phyloP scores from a whole-genome alignment of 257 asterid species.

The Solanum chiquidenum region DNA sequence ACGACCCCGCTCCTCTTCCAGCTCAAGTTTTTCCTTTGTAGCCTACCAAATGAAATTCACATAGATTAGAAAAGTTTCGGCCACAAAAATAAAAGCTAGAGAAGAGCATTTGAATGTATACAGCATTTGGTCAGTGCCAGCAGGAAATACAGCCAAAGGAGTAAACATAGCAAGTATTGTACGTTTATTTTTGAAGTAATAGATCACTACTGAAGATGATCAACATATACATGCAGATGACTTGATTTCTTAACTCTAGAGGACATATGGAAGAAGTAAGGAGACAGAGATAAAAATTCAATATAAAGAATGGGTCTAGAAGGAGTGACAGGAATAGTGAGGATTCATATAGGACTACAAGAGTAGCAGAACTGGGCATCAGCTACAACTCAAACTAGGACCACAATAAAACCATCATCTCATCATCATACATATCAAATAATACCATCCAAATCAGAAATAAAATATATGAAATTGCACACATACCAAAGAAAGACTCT shows the following conservation, averaged over 20 bases:
- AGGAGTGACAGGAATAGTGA: background rate
- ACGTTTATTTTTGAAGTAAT: background rate
- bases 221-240: background rate
- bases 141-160: background rate
- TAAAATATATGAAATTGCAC: background rate
- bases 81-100: background rate
- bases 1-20: slow-evolving; percentile 44
- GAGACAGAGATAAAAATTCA: background rate
- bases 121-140: background rate
- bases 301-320: background rate
- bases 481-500: slow-evolving; percentile 50
- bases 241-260: background rate
- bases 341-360: background rate
- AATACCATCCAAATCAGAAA: background rate
- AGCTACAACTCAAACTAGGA: background rate
- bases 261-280: background rate
- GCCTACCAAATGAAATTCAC: slow-evolving; percentile 42
- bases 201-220: background rate
- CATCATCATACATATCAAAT: background rate
- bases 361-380: slow-evolving; percentile 3
- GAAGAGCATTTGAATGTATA: background rate
- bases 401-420: background rate
- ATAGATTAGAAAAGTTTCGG: background rate
- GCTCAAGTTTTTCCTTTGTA: slow-evolving; percentile 45
- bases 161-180: background rate